These are phyloP conservation scores for Nemania sp. DNA, from an alignment of 2,329 filamentous ascomycete species.

Conservation along the genomic window DNA sequence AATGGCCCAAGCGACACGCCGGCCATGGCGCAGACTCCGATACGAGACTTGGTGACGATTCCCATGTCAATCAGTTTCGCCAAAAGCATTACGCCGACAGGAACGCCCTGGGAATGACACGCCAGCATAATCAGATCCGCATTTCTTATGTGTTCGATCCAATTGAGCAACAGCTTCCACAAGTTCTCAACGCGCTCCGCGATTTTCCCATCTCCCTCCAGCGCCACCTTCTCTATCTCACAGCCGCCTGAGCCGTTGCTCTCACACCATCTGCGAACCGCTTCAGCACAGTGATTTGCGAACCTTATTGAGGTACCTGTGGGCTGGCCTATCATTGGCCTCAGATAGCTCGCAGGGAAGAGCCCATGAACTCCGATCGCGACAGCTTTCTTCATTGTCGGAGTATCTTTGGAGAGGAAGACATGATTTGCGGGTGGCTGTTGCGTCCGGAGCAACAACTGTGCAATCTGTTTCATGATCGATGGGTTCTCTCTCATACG, in stretches of 20 bases:
- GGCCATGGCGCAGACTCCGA: slow-evolving; percentile 88
- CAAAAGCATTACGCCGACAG: slow-evolving; percentile 88
- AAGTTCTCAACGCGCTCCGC: slow-evolving; percentile 86
- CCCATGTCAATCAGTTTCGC: slow-evolving; percentile 92
- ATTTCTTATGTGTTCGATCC: slow-evolving; percentile 85
- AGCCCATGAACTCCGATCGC: slow-evolving; percentile 95
- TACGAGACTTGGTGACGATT: slow-evolving; percentile 73
- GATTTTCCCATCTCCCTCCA: slow-evolving; percentile 94
- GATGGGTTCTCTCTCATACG: slow-evolving; percentile 69
- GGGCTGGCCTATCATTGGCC: slow-evolving; percentile 91
- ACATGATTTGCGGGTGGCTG: slow-evolving; percentile 70
- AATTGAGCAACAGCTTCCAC: slow-evolving; percentile 93
- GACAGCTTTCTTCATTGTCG: slow-evolving; percentile 80
- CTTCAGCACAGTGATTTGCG: slow-evolving; percentile 81
- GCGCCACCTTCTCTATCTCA: slow-evolving; percentile 89
- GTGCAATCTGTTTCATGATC: slow-evolving; percentile 67
- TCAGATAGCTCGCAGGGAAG: slow-evolving; percentile 83
- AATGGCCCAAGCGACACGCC: slow-evolving; percentile 95
- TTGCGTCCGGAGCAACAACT: slow-evolving; percentile 60
- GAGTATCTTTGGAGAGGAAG: slow-evolving; percentile 68
- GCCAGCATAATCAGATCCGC: slow-evolving; percentile 92
- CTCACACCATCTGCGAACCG: slow-evolving; percentile 82
- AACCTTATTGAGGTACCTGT: slow-evolving; percentile 96
- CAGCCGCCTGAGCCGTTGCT: slow-evolving; percentile 72
- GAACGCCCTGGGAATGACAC: slow-evolving; percentile 94